phyloP scores from a whole-genome alignment of 495 filamentous ascomycete genomes.

The Podospora sp. region DNA sequence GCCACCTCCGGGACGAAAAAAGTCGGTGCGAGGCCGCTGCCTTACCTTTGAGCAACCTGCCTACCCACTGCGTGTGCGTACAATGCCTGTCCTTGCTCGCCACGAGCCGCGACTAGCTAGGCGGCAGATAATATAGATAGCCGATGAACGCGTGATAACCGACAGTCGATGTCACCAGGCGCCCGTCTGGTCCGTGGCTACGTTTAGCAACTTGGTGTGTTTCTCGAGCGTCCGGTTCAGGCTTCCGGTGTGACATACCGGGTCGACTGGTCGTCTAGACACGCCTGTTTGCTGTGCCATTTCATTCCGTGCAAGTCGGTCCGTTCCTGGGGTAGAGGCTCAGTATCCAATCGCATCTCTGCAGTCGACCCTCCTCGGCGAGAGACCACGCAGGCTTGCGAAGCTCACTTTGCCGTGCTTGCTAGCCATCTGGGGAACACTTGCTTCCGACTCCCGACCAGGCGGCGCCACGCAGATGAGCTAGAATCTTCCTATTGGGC shows the following conservation, averaged over 20 bases:
- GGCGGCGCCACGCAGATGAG: not conserved
- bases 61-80: not conserved
- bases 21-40: not conserved
- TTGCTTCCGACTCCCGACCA: not conserved
- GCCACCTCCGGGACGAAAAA: not conserved
- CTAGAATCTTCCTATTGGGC: not conserved
- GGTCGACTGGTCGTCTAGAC: not conserved
- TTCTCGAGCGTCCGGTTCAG: not conserved
- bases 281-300: not conserved
- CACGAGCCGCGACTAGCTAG: conserved; percentile 7
- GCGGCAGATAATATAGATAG: conserved; percentile 15
- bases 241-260: not conserved
- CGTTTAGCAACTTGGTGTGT: not conserved
- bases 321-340: not conserved
- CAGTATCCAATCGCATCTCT: not conserved
- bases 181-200: not conserved
- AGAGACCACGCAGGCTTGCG: not conserved
- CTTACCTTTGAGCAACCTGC: not conserved
- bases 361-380: not conserved
- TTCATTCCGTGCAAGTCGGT: not conserved
- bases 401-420: not conserved
- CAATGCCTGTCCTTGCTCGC: conserved; percentile 15
- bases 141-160: conserved; percentile 18
- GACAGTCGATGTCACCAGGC: conserved; percentile 5
- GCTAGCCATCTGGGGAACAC: not conserved